A percentile compares a stretch with the other conserved stretches of the same genome.
Evolutionary conservation across 2,329 filamentous ascomycete genomes (phyloP).

Genomic region (Phialemonium atrogriseum): DNA sequence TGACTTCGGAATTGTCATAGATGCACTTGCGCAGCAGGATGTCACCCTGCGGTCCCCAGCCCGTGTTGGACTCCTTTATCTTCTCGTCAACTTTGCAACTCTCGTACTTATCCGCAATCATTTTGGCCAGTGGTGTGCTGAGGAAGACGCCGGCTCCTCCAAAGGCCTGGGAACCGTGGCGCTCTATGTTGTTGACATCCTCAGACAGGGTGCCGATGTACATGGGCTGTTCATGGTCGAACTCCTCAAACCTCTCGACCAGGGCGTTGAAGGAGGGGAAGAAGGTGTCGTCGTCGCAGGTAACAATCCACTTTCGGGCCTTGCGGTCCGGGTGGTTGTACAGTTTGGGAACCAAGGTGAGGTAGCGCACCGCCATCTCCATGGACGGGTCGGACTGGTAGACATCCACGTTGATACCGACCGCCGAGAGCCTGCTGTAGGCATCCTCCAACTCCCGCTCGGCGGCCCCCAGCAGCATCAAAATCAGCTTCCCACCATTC

Average conservation of each 20-base stretch:
- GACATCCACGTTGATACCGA: conserved; percentile 50
- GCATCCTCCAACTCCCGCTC: conserved; percentile 42
- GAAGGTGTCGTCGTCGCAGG: conserved; percentile 59
- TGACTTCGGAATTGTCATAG: conserved; percentile 52
- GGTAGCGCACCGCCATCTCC: conserved; percentile 51
- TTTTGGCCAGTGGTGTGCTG: conserved; percentile 34
- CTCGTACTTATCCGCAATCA: conserved; percentile 20
- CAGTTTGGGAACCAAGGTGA: conserved; percentile 44
- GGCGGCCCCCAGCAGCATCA: conserved; percentile 44
- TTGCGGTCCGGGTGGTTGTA: conserved; percentile 40
- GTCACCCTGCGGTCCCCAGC: conserved; percentile 53
- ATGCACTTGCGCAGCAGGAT: conserved; percentile 55
- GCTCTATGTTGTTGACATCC: conserved; percentile 49
- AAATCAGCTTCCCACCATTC: conserved; percentile 48
- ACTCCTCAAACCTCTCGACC: conserved; percentile 39
- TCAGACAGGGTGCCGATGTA: conserved; percentile 57
- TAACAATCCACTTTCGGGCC: conserved; percentile 50
- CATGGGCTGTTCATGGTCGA: conserved; percentile 42
- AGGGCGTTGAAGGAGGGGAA: conserved; percentile 51
- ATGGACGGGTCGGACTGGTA: conserved; percentile 43
- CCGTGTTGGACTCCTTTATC: conserved; percentile 45
- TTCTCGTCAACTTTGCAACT: conserved; percentile 36
- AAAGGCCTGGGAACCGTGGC: conserved; percentile 55
- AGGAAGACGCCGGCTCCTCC: conserved; percentile 57
- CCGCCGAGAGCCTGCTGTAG: conserved; percentile 32